Evolutionary conservation across 495 filamentous ascomycete genomes (phyloP), one percentile per base, ranked within the genome.

Genomic region (Lasiosphaeria hispida): DNA sequence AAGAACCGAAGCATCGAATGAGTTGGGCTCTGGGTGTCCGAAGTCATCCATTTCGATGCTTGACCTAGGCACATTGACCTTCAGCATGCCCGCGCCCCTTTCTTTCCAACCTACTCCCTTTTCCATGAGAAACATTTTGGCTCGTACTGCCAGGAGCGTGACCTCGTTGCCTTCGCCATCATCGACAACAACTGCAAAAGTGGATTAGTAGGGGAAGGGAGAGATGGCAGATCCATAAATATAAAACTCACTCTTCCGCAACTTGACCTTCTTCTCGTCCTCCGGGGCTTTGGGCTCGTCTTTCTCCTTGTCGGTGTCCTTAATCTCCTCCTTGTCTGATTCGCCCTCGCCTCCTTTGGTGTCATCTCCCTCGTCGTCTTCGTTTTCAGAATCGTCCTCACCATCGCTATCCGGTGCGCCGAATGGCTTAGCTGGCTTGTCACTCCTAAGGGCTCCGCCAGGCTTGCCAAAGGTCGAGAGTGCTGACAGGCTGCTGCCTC

Each of bases 51-150:
- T 58, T 13, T 72, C 65, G 15, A 78, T 69, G 59, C 73, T 80
- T 4, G 67, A 65, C 50, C 75, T 69, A n/a, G 83, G 78, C 9
- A 87, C 84, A 63, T 96, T 96, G 66, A 96, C 78, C 72, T 92
- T 92, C 63, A 96, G 81, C 50, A 83, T 86, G 36, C 92, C 92
- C 8, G 85, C 79, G 15, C 92, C 92, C 19, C 91, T 83, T 71
- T 96, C 92, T 64, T 90, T 91, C 92, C 92, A 96, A 13, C 72
- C 69, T 19, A 62, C 66, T n/a, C 79, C 78, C 60, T 87, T 87
- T 54, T 83, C 76, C 62, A 91, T 88, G 44, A 84, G 70, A 73
- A 85, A 96, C 34, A 96, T 80, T 73, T 92, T 95, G 15, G 87
- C 87, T 8, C 80, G 74, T 4, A 81, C 67, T 79, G 88, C 77